phyloP scores from a whole-genome alignment of 768 basidiomycete genomes.

The Lyophyllum decastes region DNA sequence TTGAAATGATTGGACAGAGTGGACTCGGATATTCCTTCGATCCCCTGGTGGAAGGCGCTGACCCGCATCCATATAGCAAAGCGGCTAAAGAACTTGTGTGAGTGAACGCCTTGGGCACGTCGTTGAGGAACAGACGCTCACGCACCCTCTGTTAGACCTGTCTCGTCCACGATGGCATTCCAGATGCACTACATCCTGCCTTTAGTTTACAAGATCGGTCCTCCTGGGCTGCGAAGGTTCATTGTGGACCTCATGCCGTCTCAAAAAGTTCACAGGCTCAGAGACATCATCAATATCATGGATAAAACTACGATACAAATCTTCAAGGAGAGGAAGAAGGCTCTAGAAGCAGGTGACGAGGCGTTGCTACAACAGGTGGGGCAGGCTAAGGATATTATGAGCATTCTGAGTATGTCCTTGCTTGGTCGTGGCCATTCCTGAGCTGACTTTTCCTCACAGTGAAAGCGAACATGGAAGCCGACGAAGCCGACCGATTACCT shows the following conservation, averaged over 20 bases:
- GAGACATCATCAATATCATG: conserved; percentile 31
- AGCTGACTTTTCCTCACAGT: conserved; percentile 20
- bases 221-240: conserved; percentile 32
- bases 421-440: not conserved
- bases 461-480: conserved; percentile 28
- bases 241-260: conserved; percentile 27
- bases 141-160: not conserved
- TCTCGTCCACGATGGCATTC: conserved; percentile 1
- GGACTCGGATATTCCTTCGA: conserved; percentile 33
- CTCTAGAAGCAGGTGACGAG: conserved; percentile 29
- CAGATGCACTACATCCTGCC: conserved; percentile 22
- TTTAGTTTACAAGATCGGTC: conserved; percentile 27
- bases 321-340: conserved; percentile 31
- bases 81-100: conserved; percentile 26
- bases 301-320: conserved; percentile 28
- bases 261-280: conserved; percentile 21
- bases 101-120: conserved; percentile 1
- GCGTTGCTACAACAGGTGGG: conserved; percentile 26
- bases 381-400: conserved; percentile 31
- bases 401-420: conserved; percentile 22
- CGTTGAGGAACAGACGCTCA: not conserved
- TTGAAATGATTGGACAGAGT: conserved; percentile 31
- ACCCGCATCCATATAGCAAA: conserved; percentile 26
- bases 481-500: conserved; percentile 26
- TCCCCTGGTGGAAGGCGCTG: conserved; percentile 21